Evolutionary conservation across 768 basidiomycete species (phyloP).

Genomic region (Suillus tomentosus): DNA sequence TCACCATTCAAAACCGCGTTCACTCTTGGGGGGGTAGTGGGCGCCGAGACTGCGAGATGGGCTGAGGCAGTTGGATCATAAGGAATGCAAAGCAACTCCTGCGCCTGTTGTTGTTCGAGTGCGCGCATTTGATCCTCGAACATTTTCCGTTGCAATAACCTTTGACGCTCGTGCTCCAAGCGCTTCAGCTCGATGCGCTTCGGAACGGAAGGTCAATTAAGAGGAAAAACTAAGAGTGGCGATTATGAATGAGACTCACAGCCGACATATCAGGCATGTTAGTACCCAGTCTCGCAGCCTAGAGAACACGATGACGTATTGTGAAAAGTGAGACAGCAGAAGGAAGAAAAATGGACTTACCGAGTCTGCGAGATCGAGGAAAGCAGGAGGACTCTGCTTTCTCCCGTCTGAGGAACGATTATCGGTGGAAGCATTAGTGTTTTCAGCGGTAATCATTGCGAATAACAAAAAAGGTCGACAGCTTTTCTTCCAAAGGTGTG

Average conservation of each 20-base stretch:
- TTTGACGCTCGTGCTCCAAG: slow-evolving; percentile 83
- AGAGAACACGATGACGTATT: slow-evolving; percentile 18
- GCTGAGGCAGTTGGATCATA: slow-evolving; percentile 57
- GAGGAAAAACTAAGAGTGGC: slow-evolving; percentile 12
- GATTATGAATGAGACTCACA: slow-evolving; percentile 47
- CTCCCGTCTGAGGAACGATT: slow-evolving; percentile 68
- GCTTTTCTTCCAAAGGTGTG: slow-evolving; percentile 54
- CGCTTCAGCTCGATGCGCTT: slow-evolving; percentile 91
- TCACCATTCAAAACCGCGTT: slow-evolving; percentile 70
- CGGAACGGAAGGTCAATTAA: slow-evolving; percentile 13
- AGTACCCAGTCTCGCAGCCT: slow-evolving; percentile 84
- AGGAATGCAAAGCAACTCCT: slow-evolving; percentile 78
- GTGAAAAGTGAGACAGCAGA: slow-evolving; percentile 3
- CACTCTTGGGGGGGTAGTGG: slow-evolving; percentile 84
- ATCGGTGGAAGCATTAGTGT: slow-evolving; percentile 73
- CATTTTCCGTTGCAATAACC: slow-evolving; percentile 78
- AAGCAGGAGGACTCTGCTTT: slow-evolving; percentile 89
- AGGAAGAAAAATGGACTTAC: slow-evolving; percentile 47
- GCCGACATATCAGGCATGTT: slow-evolving; percentile 87
- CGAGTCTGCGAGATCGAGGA: slow-evolving; percentile 92
- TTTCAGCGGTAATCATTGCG: slow-evolving; percentile 74
- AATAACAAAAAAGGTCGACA: slow-evolving; percentile 41
- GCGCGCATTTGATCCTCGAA: slow-evolving; percentile 98
- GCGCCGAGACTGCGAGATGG: slow-evolving; percentile 85
- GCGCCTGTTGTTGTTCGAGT: slow-evolving; percentile 88